Evolutionary conservation across 495 filamentous ascomycete species (phyloP).

Genomic region (Talaromyces adpressus): DNA sequence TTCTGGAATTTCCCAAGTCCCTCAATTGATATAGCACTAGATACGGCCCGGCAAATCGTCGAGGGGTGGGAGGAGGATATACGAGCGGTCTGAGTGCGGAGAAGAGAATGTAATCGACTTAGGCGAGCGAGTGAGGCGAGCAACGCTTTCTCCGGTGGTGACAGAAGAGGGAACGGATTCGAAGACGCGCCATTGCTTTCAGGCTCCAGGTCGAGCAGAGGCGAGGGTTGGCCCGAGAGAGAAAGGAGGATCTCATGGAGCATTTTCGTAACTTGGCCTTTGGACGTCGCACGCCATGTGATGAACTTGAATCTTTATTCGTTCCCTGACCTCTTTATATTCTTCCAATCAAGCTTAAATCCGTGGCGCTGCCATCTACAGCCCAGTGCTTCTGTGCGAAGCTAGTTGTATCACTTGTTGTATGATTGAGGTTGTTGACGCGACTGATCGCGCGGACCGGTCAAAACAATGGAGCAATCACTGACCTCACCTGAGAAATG

Average conservation of each 20-base stretch:
- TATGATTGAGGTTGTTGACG: not conserved
- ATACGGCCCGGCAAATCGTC: conserved; percentile 81
- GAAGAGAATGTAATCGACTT: conserved; percentile 63
- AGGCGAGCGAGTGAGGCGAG: conserved; percentile 68
- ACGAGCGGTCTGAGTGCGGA: conserved; percentile 53
- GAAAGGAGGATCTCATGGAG: conserved; percentile 95
- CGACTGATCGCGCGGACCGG: not conserved
- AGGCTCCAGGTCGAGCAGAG: conserved; percentile 55
- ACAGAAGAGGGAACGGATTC: conserved; percentile 48
- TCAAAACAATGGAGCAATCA: not conserved
- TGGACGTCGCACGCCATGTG: not conserved
- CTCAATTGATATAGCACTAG: conserved; percentile 61
- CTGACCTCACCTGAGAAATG: not conserved
- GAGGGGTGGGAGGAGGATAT: conserved; percentile 67
- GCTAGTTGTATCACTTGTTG: not conserved
- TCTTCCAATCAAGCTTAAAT: not conserved
- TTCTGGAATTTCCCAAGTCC: conserved; percentile 75
- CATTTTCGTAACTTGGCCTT: conserved; percentile 48
- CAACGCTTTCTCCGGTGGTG: conserved; percentile 74
- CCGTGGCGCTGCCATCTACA: not conserved
- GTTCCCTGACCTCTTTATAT: not conserved
- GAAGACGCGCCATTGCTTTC: conserved; percentile 30
- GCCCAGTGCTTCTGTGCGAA: not conserved
- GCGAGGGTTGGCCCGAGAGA: conserved; percentile 86
- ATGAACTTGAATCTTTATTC: not conserved